phyloP scores from a whole-genome alignment of 2,329 filamentous ascomycete genomes.

The Ascomycota sp. region DNA sequence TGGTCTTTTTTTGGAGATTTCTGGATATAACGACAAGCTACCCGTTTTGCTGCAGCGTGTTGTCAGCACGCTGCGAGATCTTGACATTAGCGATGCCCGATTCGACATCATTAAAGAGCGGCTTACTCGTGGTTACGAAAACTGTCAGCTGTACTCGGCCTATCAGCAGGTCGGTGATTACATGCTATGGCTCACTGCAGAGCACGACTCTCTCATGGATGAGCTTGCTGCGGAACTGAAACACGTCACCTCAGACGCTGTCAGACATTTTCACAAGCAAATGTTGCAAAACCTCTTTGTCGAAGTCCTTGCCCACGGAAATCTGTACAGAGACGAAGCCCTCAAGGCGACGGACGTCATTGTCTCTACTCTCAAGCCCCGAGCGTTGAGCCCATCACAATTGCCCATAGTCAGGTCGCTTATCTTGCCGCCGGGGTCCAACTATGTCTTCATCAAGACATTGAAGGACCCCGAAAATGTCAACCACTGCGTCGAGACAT shows the following conservation, averaged over 20 bases:
- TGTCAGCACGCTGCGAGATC: slow-evolving; percentile 57
- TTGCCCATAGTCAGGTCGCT: slow-evolving; percentile 61
- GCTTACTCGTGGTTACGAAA: slow-evolving; percentile 51
- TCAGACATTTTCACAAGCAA: slow-evolving; percentile 58
- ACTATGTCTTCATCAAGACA: slow-evolving; percentile 61
- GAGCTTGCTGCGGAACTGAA: slow-evolving; percentile 59
- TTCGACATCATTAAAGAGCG: slow-evolving; percentile 85
- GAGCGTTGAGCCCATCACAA: slow-evolving; percentile 49
- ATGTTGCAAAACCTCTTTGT: slow-evolving; percentile 67
- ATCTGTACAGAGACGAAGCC: slow-evolving; percentile 83
- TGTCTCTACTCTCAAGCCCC: slow-evolving; percentile 53
- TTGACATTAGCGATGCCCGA: slow-evolving; percentile 65
- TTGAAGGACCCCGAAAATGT: slow-evolving; percentile 75
- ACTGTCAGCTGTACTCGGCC: slow-evolving; percentile 71
- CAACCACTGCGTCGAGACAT: slow-evolving; percentile 67
- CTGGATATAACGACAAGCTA: slow-evolving; percentile 93
- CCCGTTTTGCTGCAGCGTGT: slow-evolving; percentile 78
- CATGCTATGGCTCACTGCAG: slow-evolving; percentile 55
- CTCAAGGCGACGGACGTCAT: slow-evolving; percentile 66
- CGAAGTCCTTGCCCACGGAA: slow-evolving; percentile 74
- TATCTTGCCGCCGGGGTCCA: slow-evolving; percentile 54
- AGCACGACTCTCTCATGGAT: slow-evolving; percentile 57
- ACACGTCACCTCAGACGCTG: slow-evolving; percentile 47
- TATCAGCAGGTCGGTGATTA: slow-evolving; percentile 75
- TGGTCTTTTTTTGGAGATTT: slow-evolving; percentile 57